phyloP scores from a whole-genome alignment of 768 basidiomycete genomes.

The Crepidotus variabilis region DNA sequence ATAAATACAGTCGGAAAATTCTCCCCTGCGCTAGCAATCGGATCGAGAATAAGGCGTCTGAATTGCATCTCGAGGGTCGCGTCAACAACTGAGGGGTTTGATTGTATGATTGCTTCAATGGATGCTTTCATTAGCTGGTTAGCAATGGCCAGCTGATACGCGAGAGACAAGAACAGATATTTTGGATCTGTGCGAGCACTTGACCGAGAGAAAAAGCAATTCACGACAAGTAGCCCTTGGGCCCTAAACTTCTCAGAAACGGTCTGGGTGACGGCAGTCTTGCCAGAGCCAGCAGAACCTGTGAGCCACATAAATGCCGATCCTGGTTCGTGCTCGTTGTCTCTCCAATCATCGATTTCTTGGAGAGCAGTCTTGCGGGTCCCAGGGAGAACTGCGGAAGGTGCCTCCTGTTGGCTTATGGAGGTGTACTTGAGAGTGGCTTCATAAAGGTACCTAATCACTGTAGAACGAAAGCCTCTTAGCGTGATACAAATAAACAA shows the following conservation, averaged over 20 bases:
- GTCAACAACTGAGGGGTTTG: background rate
- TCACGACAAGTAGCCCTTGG: background rate
- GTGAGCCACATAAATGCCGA: background rate
- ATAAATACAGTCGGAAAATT: background rate
- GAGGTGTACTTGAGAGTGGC: background rate
- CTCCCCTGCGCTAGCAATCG: background rate
- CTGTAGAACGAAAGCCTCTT: background rate
- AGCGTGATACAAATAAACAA: background rate
- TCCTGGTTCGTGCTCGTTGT: background rate
- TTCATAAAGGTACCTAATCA: background rate
- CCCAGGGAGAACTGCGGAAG: background rate
- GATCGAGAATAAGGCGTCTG: background rate
- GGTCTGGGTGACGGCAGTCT: background rate
- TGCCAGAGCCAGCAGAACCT: background rate
- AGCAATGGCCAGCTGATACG: background rate
- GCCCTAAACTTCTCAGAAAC: background rate
- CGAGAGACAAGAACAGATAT: background rate
- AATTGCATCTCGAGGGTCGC: background rate
- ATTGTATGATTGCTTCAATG: background rate
- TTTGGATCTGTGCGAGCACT: background rate
- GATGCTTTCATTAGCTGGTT: background rate
- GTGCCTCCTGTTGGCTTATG: background rate
- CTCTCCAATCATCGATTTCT: background rate
- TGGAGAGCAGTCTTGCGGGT: background rate
- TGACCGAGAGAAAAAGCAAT: background rate